Conservation (phyloP, 176 grass and related monocot genomes). For the Avena eriantha region DNA sequence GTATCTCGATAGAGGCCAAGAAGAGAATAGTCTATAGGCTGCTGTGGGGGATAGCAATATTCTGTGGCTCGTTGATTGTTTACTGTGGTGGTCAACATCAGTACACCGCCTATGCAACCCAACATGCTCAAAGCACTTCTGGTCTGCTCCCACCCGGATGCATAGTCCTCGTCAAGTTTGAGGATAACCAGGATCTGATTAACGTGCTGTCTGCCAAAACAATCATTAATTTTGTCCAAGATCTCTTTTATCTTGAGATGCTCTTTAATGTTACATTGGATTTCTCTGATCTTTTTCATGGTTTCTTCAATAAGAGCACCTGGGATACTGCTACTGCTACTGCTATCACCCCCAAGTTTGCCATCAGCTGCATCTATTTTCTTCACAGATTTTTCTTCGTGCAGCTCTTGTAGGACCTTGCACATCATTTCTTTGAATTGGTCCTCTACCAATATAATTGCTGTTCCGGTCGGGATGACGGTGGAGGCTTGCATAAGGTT, state of each 20-base stretch:
- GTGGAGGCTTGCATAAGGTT: too few relatives aligned
- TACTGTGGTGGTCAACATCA: not conserved
- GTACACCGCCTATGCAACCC: not conserved
- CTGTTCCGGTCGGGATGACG: too few relatives aligned
- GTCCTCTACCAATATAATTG: too few relatives aligned
- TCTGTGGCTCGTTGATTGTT: rapidly evolving
- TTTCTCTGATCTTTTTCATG: not conserved
- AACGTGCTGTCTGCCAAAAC: rapidly evolving
- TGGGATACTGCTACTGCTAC: too few relatives aligned
- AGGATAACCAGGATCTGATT: not conserved
- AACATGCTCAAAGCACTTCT: not conserved
- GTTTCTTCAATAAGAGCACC: not conserved
- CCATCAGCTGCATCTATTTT: not conserved
- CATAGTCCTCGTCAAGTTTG: not conserved
- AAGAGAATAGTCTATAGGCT: not conserved
- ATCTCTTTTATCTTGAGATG: not conserved
- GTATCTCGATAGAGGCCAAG: not conserved
- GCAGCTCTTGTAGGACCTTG: not conserved
- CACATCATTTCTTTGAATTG: too few relatives aligned
- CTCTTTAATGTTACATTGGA: not conserved
- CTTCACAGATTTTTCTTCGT: not conserved
- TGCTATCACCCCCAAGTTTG: too few relatives aligned
- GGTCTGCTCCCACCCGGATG: not conserved
- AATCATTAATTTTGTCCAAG: not conserved
- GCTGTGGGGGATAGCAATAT: not conserved